Base-by-base conservation (phyloP, 495 filamentous ascomycete genomes). In the Jackrogersella minutella region DNA sequence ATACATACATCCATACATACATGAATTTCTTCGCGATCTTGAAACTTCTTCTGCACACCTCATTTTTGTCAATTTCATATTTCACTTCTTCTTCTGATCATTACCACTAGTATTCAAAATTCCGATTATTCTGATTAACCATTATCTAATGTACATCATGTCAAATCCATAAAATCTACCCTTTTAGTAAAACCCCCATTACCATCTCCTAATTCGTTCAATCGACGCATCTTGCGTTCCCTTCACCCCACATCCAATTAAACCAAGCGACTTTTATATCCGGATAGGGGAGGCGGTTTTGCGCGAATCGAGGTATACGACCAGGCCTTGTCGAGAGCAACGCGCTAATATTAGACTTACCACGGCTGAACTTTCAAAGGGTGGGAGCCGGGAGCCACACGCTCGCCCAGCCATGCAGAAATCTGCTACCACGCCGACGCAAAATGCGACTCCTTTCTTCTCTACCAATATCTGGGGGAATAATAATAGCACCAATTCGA, bases 381-480 rank as follows among this genome's bases (percentile, higher is more conserved):
- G 58, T 58, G n/a, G n/a, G n/a, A n/a, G n/a, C n/a, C 10, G 36
- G 65, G 59, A 46, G 46, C 64, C 44, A 62, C 64, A 51, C 41
- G 46, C 36, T 37, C 56, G 46, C 46, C 37, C 62, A 75, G 74
- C 71, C 74, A 82, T 80, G 79, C 79, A 79, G 76, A 73, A 73
- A 67, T 62, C 72, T 58, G 67, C 72, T 68, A 68, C 75, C 13
- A 74, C 75, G 55, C 75, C 79, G 59, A 73, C 73, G 50, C 73
- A 74, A 49, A 66, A 73, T 64, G 74, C 74, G 65, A 73, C 73
- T 73, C 77, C 79, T 70, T 81, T 81, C 71, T 80, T 80, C 51
- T 77, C 73, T 16, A 64, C 75, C 54, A 76, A 75, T 64, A 66
- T 77, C 60, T 80, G 79, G 73, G 76, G 74, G 53, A 71, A 66